Conservation (phyloP, 306 rosid species). For the Nissolia schottii region DNA sequence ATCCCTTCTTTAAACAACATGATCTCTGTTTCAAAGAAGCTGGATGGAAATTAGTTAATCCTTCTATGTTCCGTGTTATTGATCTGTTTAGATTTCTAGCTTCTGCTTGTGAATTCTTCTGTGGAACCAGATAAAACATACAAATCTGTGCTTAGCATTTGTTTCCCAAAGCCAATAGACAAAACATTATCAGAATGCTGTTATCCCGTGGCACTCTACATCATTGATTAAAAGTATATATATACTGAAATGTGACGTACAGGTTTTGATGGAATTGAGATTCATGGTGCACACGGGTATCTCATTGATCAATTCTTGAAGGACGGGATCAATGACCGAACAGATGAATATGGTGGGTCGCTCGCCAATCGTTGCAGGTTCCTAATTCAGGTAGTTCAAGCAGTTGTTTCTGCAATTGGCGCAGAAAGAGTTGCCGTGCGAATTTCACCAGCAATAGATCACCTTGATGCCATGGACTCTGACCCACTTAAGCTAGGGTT, state of each 20-base stretch:
- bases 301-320: conserved; percentile 49
- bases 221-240: conserved; percentile 35
- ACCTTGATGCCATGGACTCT: conserved; percentile 83
- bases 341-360: conserved; percentile 70
- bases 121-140: background rate
- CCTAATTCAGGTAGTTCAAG: conserved; percentile 49
- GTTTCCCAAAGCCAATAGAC: background rate
- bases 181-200: background rate
- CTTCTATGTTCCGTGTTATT: background rate
- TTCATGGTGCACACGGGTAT: conserved; percentile 92
- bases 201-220: background rate
- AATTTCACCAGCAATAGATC: conserved; percentile 90
- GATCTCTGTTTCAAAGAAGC: background rate
- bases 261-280: conserved; percentile 95
- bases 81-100: background rate
- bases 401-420: conserved; percentile 56
- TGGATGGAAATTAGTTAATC: background rate
- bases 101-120: background rate
- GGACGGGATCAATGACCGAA: conserved; percentile 44
- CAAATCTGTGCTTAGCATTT: background rate
- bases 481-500: conserved; percentile 70
- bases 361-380: conserved; percentile 63
- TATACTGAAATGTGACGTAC: conserved; percentile 45
- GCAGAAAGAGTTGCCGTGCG: conserved; percentile 58
- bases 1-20: background rate